Conservation (phyloP, 441 rosid species). For the Biscutella laevigata region DNA sequence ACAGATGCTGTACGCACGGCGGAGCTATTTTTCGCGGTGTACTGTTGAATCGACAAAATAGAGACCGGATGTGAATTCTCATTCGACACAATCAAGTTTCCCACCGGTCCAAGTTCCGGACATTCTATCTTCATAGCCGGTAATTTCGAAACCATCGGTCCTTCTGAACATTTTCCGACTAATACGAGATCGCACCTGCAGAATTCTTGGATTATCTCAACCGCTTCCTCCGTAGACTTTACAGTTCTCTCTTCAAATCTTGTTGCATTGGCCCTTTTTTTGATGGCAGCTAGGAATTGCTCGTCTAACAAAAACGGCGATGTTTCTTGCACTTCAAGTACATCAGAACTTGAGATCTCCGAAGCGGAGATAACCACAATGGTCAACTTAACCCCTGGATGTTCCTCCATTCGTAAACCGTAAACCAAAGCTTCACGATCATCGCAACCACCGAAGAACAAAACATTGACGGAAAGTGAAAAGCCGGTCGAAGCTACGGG, state of each 20-base stretch:
- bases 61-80: slow-evolving; percentile 39
- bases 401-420: slow-evolving; percentile 43
- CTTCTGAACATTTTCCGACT: slow-evolving; percentile 33
- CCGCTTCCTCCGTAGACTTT: slow-evolving; percentile 8
- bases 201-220: slow-evolving; percentile 14
- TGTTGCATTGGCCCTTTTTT: slow-evolving; percentile 10
- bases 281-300: slow-evolving; percentile 20
- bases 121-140: slow-evolving; percentile 25
- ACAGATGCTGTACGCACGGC: not conserved
- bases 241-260: slow-evolving; percentile 30
- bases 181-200: slow-evolving; percentile 32
- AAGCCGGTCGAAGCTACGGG: slow-evolving; percentile 34
- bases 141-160: slow-evolving; percentile 11
- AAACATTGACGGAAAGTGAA: slow-evolving; percentile 24
- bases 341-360: slow-evolving; percentile 11
- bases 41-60: slow-evolving; percentile 48
- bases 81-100: slow-evolving; percentile 27
- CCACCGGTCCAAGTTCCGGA: slow-evolving; percentile 40
- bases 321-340: not conserved
- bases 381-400: slow-evolving; percentile 33
- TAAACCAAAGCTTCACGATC: slow-evolving; percentile 46
- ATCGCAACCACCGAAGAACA: slow-evolving; percentile 44
- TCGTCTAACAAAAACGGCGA: slow-evolving; percentile 8
- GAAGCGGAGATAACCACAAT: slow-evolving; percentile 16
- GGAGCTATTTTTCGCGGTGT: not conserved